Conservation (phyloP, 2,329 filamentous ascomycete species). For the Fusarium sterilihyphosum region DNA sequence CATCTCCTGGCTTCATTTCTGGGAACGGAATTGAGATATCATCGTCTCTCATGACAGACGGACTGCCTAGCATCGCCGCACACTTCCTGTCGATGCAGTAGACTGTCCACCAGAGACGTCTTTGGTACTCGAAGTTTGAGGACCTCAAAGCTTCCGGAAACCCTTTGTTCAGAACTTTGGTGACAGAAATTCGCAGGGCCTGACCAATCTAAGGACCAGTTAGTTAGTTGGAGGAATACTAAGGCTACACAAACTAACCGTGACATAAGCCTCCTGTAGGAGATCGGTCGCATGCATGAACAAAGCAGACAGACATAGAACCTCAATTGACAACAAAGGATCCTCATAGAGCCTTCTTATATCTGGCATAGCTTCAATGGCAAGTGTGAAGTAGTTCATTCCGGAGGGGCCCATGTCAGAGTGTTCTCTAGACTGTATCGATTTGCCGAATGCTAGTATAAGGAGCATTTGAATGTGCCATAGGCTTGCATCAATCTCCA, state of each 20-base stretch:
- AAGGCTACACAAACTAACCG: neutral
- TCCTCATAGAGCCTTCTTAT: constrained; percentile 29
- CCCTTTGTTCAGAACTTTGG: constrained; percentile 26
- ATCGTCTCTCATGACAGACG: constrained; percentile 27
- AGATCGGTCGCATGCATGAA: constrained; percentile 37
- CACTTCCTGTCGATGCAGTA: constrained; percentile 38
- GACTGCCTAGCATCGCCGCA: constrained; percentile 29
- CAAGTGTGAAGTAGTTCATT: constrained; percentile 29
- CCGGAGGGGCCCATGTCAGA: constrained; percentile 32
- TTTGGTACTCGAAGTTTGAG: constrained; percentile 23
- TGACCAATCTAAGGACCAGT: constrained; percentile 19
- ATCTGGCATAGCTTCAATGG: constrained; percentile 31
- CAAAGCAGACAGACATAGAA: constrained; percentile 25
- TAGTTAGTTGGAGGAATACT: neutral
- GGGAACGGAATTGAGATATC: constrained; percentile 36
- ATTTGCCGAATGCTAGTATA: constrained; percentile 30
- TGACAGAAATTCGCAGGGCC: constrained; percentile 29
- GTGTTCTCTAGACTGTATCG: constrained; percentile 33
- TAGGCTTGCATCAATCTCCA: neutral
- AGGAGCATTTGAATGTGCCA: constrained; percentile 37
- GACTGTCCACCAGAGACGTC: constrained; percentile 34
- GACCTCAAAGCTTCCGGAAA: constrained; percentile 28
- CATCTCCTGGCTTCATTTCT: neutral
- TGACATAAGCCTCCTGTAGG: constrained; percentile 33
- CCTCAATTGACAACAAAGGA: constrained; percentile 32